phyloP scores from a whole-genome alignment of 2,329 filamentous ascomycete species.

The Pseudocercospora vitis region DNA sequence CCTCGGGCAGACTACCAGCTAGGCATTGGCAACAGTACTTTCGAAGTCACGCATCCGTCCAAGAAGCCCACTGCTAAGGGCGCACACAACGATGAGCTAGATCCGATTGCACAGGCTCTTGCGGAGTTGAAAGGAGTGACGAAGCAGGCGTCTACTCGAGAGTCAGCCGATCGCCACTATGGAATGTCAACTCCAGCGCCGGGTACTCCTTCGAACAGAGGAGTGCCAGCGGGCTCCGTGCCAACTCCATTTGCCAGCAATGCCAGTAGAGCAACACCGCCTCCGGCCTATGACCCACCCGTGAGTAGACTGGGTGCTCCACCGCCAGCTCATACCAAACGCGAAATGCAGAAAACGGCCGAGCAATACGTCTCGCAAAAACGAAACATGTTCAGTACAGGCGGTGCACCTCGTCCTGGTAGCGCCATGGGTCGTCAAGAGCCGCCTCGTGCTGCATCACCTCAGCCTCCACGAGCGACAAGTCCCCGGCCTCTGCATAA shows the following conservation, averaged over 20 bases:
- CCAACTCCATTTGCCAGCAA: conserved; percentile 48
- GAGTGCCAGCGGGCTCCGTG: conserved; percentile 39
- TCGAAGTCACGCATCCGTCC: conserved; percentile 76
- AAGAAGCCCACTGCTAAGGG: conserved; percentile 41
- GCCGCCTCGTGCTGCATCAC: conserved; percentile 57
- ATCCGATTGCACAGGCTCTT: conserved; percentile 88
- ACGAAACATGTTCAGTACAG: conserved; percentile 67
- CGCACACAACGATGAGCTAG: conserved; percentile 55
- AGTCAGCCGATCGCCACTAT: conserved; percentile 94
- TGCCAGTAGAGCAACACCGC: conserved; percentile 67
- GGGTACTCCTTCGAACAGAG: conserved; percentile 46
- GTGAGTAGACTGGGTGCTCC: conserved; percentile 82
- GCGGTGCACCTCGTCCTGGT: conserved; percentile 33
- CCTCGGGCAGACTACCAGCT: conserved; percentile 89
- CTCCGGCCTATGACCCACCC: conserved; percentile 79
- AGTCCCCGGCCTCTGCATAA: conserved; percentile 60
- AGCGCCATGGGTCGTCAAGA: conserved; percentile 33
- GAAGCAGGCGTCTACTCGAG: conserved; percentile 77
- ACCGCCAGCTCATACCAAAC: conserved; percentile 85
- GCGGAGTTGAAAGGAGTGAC: conserved; percentile 86
- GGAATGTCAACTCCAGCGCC: conserved; percentile 81
- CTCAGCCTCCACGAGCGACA: conserved; percentile 61
- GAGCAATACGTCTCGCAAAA: conserved; percentile 84
- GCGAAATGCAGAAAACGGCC: conserved; percentile 92
- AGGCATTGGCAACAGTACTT: conserved; percentile 94